A percentile compares a stretch with the other conserved stretches of the same genome.
Evolutionary conservation across 2,329 filamentous ascomycete genomes (phyloP).

Genomic region (Leptographium wingfieldii): DNA sequence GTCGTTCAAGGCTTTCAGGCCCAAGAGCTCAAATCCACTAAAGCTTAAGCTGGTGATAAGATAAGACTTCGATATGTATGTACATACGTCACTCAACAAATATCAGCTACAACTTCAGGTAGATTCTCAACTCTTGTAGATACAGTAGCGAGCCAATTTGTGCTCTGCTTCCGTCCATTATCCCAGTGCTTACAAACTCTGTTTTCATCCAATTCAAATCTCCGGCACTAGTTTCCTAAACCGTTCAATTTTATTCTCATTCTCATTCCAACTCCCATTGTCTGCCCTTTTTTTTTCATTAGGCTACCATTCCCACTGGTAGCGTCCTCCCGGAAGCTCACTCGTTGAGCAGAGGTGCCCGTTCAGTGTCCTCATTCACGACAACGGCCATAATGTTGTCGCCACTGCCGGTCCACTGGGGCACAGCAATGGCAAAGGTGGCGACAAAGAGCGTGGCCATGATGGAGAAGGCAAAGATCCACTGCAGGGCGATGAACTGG

Average conservation of each 20-base stretch:
- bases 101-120: neutral
- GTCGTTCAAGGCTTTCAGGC: too few species aligned
- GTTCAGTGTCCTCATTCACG: slow-evolving; percentile 35
- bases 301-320: neutral
- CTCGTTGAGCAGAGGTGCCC: slow-evolving; percentile 48
- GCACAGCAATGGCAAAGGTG: slow-evolving; percentile 52
- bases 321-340: neutral
- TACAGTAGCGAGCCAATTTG: neutral
- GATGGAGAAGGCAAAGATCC: slow-evolving; percentile 84
- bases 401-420: slow-evolving; percentile 48
- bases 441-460: slow-evolving; percentile 62
- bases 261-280: neutral
- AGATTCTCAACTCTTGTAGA: neutral
- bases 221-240: neutral
- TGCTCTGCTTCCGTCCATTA: neutral
- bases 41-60: neutral
- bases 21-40: neutral
- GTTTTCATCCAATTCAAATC: neutral
- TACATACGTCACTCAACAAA: neutral
- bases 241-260: neutral
- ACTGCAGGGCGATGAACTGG: slow-evolving; percentile 68
- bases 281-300: neutral
- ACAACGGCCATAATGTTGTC: slow-evolving; percentile 13
- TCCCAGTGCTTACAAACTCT: neutral
- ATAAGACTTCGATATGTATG: neutral